Conservation (phyloP, 768 basidiomycete species). For the Crassisporium funariophilum region DNA sequence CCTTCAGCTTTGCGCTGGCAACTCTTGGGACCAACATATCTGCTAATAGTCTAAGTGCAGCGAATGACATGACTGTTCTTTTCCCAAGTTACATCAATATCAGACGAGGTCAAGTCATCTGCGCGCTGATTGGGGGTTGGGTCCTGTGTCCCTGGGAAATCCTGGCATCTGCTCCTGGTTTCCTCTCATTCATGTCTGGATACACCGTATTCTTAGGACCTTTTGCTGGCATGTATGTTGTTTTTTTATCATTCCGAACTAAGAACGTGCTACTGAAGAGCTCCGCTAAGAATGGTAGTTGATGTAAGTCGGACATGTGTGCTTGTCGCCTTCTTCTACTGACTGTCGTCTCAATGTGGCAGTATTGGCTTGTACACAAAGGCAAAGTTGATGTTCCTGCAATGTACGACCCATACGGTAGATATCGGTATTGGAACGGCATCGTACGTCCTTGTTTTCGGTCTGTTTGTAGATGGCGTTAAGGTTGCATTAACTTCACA, state of each 20-base stretch:
- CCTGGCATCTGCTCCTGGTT: slow-evolving; percentile 63
- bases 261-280: not conserved
- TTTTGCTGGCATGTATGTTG: slow-evolving; percentile 72
- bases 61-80: slow-evolving; percentile 84
- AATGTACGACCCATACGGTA: slow-evolving; percentile 79
- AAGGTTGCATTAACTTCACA: slow-evolving; percentile 23
- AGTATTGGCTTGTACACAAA: slow-evolving; percentile 81
- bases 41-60: slow-evolving; percentile 72
- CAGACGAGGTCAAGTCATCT: slow-evolving; percentile 75
- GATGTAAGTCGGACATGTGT: slow-evolving; percentile 40
- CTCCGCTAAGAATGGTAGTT: slow-evolving; percentile 40
- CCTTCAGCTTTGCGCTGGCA: slow-evolving; percentile 72
- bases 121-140: slow-evolving; percentile 85
- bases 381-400: slow-evolving; percentile 78
- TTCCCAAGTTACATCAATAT: slow-evolving; percentile 82
- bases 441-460: slow-evolving; percentile 49
- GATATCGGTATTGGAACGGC: slow-evolving; percentile 78
- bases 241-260: not conserved
- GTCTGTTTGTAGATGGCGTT: not conserved
- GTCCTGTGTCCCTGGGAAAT: slow-evolving; percentile 88
- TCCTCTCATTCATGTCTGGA: slow-evolving; percentile 78
- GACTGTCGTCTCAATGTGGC: slow-evolving; percentile 11
- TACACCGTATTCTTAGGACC: slow-evolving; percentile 89
- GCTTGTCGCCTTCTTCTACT: too few relatives aligned
- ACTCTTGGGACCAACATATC: slow-evolving; percentile 76